Conservation (phyloP, 2,329 filamentous ascomycete genomes). For the Nakataea oryzae region DNA sequence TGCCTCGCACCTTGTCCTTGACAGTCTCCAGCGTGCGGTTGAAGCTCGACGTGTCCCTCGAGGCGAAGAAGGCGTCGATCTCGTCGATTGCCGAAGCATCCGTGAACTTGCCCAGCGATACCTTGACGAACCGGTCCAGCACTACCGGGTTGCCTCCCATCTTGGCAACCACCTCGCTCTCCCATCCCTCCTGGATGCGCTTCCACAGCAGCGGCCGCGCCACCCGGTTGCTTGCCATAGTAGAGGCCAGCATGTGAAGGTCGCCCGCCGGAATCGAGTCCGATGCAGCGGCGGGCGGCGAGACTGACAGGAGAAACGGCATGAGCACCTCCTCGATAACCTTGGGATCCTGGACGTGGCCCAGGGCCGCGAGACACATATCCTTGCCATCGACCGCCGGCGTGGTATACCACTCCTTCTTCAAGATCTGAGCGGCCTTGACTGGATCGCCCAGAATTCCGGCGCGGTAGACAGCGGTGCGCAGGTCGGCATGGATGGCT, state of each 20-base stretch:
- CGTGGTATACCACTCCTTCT: constrained; percentile 75
- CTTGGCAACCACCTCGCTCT: constrained; percentile 53
- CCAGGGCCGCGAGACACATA: constrained; percentile 67
- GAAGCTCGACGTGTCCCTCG: constrained; percentile 78
- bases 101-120: constrained; percentile 69
- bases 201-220: constrained; percentile 72
- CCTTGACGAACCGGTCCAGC: constrained; percentile 77
- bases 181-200: constrained; percentile 79
- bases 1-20: constrained; percentile 73
- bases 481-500: constrained; percentile 72
- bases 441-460: constrained; percentile 61
- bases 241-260: constrained; percentile 69
- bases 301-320: constrained; percentile 64
- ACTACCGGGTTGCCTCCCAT: constrained; percentile 73
- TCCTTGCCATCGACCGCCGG: constrained; percentile 87
- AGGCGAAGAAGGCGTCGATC: constrained; percentile 74
- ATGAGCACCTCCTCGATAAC: constrained; percentile 57
- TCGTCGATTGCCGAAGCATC: constrained; percentile 60
- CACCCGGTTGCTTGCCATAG: constrained; percentile 62
- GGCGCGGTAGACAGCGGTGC: constrained; percentile 69
- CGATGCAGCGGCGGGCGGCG: constrained; percentile 20
- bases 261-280: constrained; percentile 74
- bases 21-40: constrained; percentile 79
- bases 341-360: constrained; percentile 57
- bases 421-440: constrained; percentile 60